A percentile compares a stretch with the other conserved stretches of the same genome.
These are phyloP conservation scores for Raffaelea arxii DNA, from an alignment of 2,329 filamentous ascomycete species.

Conservation along the genomic window DNA sequence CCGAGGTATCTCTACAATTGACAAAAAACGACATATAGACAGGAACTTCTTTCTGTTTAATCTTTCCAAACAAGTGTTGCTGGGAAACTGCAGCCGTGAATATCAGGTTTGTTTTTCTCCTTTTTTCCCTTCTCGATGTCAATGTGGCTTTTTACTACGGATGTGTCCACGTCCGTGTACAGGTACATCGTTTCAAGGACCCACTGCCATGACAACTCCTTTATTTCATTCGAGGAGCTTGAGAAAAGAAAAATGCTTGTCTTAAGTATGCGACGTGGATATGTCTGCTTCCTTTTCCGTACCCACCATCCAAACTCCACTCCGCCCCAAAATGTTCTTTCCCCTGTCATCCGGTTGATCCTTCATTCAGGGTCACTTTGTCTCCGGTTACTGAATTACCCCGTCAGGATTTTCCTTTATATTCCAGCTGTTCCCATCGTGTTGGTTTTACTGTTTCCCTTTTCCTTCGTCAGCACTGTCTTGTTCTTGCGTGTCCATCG, in stretches of 20 bases:
- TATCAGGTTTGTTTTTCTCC: too few species aligned
- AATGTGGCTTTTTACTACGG: too few species aligned
- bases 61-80: too few species aligned
- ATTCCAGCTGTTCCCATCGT: conserved; percentile 26
- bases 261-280: not conserved
- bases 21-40: too few species aligned
- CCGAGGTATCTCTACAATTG: too few species aligned
- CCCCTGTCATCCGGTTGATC: conserved; percentile 22
- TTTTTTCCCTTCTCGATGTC: too few species aligned
- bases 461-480: conserved; percentile 4
- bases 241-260: not conserved
- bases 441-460: conserved; percentile 13
- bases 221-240: not conserved
- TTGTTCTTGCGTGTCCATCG: conserved; percentile 5
- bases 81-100: too few species aligned
- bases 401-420: conserved; percentile 21
- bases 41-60: too few species aligned
- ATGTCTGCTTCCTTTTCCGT: not conserved
- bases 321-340: too few species aligned
- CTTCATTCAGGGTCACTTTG: conserved; percentile 19
- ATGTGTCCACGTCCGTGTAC: too few species aligned
- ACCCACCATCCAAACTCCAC: not conserved
- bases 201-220: not conserved
- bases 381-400: conserved; percentile 13
- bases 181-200: not conserved